These are phyloP conservation scores for Otatea glauca DNA, from an alignment of 176 grass and related monocot genomes.

Conservation along the genomic window DNA sequence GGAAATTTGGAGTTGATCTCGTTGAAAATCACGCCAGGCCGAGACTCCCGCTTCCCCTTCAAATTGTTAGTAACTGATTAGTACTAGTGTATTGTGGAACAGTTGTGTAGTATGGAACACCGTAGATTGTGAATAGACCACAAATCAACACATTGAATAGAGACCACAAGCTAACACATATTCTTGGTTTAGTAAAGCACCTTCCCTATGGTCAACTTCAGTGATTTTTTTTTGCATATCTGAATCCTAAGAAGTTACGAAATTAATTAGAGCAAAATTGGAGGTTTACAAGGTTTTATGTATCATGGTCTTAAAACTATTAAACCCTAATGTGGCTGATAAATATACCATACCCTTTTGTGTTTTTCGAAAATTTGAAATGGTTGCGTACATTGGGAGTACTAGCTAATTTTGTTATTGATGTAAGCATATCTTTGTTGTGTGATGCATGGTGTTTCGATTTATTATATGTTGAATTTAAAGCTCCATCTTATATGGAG, in stretches of 20 bases:
- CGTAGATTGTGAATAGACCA: no score
- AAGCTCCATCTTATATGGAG: not conserved
- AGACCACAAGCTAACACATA: not conserved
- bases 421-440: not conserved
- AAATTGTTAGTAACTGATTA: not conserved
- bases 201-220: no score
- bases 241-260: not conserved
- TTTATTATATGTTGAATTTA: not conserved
- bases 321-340: slow-evolving; percentile 5
- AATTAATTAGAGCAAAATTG: not conserved
- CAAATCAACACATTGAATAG: not conserved
- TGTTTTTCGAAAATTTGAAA: not conserved
- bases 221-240: no score
- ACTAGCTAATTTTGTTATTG: not conserved
- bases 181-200: no score
- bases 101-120: not conserved
- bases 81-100: not conserved
- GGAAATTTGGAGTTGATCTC: not conserved
- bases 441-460: not conserved
- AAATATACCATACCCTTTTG: not conserved
- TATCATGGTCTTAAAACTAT: not conserved
- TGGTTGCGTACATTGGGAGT: slow-evolving; percentile 2
- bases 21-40: not conserved
- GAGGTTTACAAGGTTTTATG: not conserved
- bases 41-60: not conserved